These are phyloP conservation scores for Myxozyma mucilagina DNA, from an alignment of 805 yeast genomes.

Conservation along the genomic window DNA sequence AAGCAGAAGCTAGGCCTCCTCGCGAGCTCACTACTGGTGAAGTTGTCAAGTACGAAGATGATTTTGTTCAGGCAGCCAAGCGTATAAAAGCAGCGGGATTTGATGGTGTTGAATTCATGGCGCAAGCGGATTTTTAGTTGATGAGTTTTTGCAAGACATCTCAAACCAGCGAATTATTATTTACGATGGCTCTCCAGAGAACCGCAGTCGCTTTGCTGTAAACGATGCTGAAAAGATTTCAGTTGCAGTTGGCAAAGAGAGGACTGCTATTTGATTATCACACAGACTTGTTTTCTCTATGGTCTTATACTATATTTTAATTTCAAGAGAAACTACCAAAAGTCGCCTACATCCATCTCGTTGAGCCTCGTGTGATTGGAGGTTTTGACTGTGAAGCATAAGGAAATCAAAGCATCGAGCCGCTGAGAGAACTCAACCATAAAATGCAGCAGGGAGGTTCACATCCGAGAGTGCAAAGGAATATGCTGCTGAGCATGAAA, in stretches of 20 bases:
- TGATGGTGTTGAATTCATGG: too few species aligned
- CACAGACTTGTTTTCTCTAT: constrained; percentile 45
- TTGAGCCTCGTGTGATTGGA: constrained; percentile 49
- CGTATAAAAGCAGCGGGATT: constrained; percentile 52
- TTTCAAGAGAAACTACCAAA: constrained; percentile 44
- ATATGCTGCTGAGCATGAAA: constrained; percentile 12
- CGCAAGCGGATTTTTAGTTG: too few species aligned
- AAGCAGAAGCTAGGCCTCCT: background rate
- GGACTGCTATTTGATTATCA: constrained; percentile 43
- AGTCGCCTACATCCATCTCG: constrained; percentile 47
- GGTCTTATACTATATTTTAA: constrained; percentile 46
- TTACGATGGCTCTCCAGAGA: constrained; percentile 63
- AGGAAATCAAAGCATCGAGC: constrained; percentile 6
- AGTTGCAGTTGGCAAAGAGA: constrained; percentile 52
- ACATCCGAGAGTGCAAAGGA: constrained; percentile 22
- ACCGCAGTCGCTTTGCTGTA: constrained; percentile 53
- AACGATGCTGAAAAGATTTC: constrained; percentile 56
- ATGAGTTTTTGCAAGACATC: constrained; percentile 50
- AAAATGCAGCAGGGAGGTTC: constrained; percentile 33
- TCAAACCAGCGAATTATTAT: constrained; percentile 58
- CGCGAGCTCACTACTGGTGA: constrained; percentile 42
- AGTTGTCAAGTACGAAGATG: constrained; percentile 46
- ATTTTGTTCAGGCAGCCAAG: constrained; percentile 54
- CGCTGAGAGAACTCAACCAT: constrained; percentile 8
- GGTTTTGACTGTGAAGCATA: constrained; percentile 17